A percentile compares a stretch with the other conserved stretches of the same genome.
phyloP scores from a whole-genome alignment of 805 yeast genomes.

The Torulaspora delbrueckii region DNA sequence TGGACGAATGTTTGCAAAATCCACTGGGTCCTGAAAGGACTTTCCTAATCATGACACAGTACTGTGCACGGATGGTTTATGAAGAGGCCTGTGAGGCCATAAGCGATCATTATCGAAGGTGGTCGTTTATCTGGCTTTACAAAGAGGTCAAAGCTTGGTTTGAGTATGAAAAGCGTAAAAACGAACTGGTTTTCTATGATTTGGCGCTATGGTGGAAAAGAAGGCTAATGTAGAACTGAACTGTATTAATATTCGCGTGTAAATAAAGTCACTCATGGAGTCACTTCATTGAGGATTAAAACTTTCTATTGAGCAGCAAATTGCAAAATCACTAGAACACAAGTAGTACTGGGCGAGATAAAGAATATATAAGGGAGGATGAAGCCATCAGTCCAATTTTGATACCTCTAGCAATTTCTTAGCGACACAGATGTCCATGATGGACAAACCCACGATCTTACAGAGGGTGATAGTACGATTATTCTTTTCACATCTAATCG shows the following conservation, averaged over 20 bases:
- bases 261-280: slow-evolving; percentile 1
- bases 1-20: slow-evolving; percentile 76
- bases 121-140: slow-evolving; percentile 28
- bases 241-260: slow-evolving; percentile 8
- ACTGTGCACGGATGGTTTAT: slow-evolving; percentile 78
- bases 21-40: slow-evolving; percentile 87
- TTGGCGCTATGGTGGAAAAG: slow-evolving; percentile 29
- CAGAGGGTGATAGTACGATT: slow-evolving; percentile 39
- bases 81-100: slow-evolving; percentile 52
- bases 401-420: slow-evolving; percentile 23
- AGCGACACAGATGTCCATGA: slow-evolving; percentile 59
- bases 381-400: neutral
- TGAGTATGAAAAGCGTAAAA: slow-evolving; percentile 27
- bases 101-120: slow-evolving; percentile 15
- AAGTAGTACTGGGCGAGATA: neutral
- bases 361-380: neutral
- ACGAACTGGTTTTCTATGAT: slow-evolving; percentile 30
- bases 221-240: slow-evolving; percentile 1
- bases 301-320: no score
- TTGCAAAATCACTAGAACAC: neutral
- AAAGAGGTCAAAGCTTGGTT: slow-evolving; percentile 26
- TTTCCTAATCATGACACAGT: slow-evolving; percentile 80
- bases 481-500: slow-evolving; percentile 12
- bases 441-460: slow-evolving; percentile 58
- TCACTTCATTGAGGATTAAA: neutral